phyloP scores from a whole-genome alignment of 257 asterid species.

The Solanum virginianum region DNA sequence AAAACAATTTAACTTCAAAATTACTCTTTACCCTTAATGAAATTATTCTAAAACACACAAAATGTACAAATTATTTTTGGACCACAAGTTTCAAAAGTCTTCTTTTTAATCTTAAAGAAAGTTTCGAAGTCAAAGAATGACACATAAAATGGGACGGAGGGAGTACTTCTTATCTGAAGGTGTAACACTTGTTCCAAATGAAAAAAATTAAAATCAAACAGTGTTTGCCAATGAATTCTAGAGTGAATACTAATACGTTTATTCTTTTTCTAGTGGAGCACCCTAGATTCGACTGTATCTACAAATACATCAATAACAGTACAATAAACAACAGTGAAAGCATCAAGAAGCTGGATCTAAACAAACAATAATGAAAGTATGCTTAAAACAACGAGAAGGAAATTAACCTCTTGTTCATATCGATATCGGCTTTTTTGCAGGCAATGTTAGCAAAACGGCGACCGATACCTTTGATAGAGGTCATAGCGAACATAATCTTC shows the following conservation, averaged over 20 bases:
- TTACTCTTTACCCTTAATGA: too few species aligned
- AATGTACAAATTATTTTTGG: too few species aligned
- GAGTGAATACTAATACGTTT: not conserved
- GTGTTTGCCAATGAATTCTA: not conserved
- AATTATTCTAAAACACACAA: too few species aligned
- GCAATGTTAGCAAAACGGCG: slow-evolving; percentile 90
- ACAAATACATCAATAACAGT: not conserved
- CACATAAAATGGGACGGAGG: too few species aligned
- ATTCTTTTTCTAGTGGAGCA: not conserved
- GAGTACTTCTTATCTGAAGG: not conserved
- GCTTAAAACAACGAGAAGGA: not conserved
- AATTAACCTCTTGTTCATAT: slow-evolving; percentile 78
- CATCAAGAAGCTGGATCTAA: not conserved
- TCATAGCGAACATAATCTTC: slow-evolving; percentile 92
- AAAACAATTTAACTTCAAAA: too few species aligned
- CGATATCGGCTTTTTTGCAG: slow-evolving; percentile 88
- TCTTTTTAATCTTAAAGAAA: too few species aligned
- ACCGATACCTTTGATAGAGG: slow-evolving; percentile 94
- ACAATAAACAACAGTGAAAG: not conserved
- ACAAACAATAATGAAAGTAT: not conserved
- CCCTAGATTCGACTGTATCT: not conserved
- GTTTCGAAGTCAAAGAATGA: too few species aligned
- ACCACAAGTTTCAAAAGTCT: too few species aligned
- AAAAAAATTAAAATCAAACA: not conserved
- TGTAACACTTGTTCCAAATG: not conserved